Evolutionary conservation across 2,329 filamentous ascomycete species (phyloP).

Genomic region (Colletotrichum agaves): DNA sequence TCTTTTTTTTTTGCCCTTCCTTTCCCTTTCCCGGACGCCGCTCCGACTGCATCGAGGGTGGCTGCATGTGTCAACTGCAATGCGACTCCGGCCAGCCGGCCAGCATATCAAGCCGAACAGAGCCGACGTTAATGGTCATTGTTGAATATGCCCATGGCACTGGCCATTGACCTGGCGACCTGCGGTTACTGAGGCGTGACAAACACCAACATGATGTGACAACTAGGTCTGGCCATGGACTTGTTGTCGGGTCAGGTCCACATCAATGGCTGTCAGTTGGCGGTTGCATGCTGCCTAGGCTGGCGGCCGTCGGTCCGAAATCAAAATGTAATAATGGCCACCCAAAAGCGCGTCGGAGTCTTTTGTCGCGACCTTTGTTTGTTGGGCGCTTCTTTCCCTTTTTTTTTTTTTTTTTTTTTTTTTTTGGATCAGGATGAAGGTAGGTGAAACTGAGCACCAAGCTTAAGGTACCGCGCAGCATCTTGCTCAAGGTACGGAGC

Average conservation of each 20-base stretch:
- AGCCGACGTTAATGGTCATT: neutral
- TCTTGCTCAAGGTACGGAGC: neutral
- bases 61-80: conserved; percentile 33
- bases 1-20: no score
- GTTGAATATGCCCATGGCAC: neutral
- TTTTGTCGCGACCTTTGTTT: neutral
- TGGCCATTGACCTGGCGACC: neutral
- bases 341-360: neutral
- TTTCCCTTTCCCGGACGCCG: neutral
- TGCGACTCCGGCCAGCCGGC: neutral
- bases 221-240: neutral
- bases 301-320: conserved; percentile 10
- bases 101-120: conserved; percentile 1
- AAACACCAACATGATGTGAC: conserved; percentile 16
- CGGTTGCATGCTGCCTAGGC: neutral
- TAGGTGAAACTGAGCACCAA: neutral
- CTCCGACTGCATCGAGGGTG: conserved; percentile 15
- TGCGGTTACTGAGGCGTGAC: neutral
- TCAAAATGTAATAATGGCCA: neutral
- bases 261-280: neutral
- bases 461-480: neutral
- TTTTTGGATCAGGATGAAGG: neutral
- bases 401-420: no score
- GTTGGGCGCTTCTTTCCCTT: neutral
- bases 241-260: neutral